Evolutionary conservation across 208 protist genomes (phyloP).

Genomic region (Angomonas desouzai): DNA sequence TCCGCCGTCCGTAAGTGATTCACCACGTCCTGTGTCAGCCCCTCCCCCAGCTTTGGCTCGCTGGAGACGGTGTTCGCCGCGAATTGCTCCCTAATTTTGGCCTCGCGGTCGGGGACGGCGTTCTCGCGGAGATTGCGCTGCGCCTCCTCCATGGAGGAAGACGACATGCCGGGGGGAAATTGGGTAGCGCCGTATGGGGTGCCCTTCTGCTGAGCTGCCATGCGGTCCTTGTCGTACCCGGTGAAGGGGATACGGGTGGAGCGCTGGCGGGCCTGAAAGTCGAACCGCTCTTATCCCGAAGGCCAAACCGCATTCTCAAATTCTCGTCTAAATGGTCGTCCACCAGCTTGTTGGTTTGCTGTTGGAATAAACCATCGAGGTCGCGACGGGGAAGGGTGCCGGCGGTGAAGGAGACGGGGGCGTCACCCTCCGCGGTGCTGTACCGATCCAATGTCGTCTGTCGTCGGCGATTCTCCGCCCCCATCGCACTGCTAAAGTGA

Average conservation of each 20-base stretch:
- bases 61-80: conserved; percentile 67
- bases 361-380: conserved; percentile 18
- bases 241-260: conserved; percentile 51
- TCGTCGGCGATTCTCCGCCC: conserved; percentile 31
- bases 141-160: conserved; percentile 77
- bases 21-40: conserved; percentile 56
- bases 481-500: conserved; percentile 43
- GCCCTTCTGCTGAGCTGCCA: conserved; percentile 64
- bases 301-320: conserved; percentile 65
- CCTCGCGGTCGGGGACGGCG: conserved; percentile 28
- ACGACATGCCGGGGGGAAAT: conserved; percentile 40
- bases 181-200: conserved; percentile 64
- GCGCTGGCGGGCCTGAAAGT: conserved; percentile 79
- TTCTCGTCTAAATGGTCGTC: conserved; percentile 59
- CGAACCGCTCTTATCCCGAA: conserved; percentile 79
- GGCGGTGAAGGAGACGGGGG: neutral
- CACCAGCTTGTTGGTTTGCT: conserved; percentile 13
- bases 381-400: neutral
- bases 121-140: conserved; percentile 48
- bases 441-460: conserved; percentile 59
- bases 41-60: conserved; percentile 65
- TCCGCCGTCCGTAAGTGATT: conserved; percentile 27
- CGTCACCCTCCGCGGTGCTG: conserved; percentile 13
- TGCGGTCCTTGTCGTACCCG: conserved; percentile 88
- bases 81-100: conserved; percentile 37